phyloP scores from a whole-genome alignment of 345 rosid species.

The Salix arbutifolia region DNA sequence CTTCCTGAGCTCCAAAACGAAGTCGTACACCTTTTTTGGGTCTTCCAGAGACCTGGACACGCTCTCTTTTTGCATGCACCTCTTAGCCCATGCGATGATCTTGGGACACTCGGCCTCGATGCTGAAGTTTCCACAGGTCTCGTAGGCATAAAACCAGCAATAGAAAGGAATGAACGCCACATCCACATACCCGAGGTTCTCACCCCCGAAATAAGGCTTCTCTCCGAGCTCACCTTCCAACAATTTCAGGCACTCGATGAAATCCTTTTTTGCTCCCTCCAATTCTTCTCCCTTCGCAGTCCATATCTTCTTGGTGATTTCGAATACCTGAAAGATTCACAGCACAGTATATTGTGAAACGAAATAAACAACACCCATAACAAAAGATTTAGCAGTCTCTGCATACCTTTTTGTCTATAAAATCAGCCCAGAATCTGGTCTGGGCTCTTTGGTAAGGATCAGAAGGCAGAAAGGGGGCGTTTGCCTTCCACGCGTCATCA shows the following conservation, averaged over 20 bases:
- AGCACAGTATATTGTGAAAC: not conserved
- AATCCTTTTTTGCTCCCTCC: not conserved
- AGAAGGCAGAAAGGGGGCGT: not conserved
- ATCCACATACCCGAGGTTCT: not conserved
- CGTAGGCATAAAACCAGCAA: not conserved
- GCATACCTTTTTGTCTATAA: not conserved
- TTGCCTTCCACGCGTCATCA: not conserved
- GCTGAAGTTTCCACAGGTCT: not conserved
- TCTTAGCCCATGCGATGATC: not conserved
- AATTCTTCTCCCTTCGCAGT: not conserved
- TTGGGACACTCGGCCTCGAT: not conserved
- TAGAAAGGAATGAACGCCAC: not conserved
- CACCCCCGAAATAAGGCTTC: not conserved
- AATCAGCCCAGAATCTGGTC: not conserved
- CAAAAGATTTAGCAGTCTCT: too few species aligned
- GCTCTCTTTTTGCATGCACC: not conserved
- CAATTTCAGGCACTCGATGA: not conserved
- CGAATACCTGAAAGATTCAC: not conserved
- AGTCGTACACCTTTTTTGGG: not conserved
- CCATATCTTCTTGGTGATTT: not conserved
- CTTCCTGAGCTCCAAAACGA: not conserved
- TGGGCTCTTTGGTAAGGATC: not conserved
- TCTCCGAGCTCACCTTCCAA: not conserved
- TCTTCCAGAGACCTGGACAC: not conserved
- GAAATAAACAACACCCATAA: too few species aligned